Base-by-base conservation (phyloP, 768 basidiomycete genomes). In the Panus rudis region DNA sequence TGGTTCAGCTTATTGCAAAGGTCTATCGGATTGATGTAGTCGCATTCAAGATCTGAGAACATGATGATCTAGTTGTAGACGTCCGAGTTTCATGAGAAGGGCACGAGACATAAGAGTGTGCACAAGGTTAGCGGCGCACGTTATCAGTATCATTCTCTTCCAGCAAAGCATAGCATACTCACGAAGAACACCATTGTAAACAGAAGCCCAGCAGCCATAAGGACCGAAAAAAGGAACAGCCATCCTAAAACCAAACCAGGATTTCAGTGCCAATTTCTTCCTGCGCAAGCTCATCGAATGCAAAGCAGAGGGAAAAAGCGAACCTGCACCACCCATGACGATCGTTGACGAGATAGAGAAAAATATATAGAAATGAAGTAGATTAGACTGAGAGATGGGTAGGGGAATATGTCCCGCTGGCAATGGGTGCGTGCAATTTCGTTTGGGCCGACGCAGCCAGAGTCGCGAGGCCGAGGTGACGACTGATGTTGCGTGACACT, bases 121-220 rank as follows among this genome's bases (percentile, higher is more conserved):
- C 24, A 16, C n/a, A 32, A 37, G 13, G 23, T 37, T 19, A 21
- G 38, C 4, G 16, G 4, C 26, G 31, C 23, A 30, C 10, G 10
- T 30, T 30, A 30, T 30, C 10, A 30, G 28, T n/a, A 30, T 30
- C 10, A n/a, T n/a, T 30, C 10, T 38, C 21, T 20, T 11, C 32
- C 14, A 13, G 19, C 33, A 35, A 14, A 21, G 11, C 14, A 47
- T n/a, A 13, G 25, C 26, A 14, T 7, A 84, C 91, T 66, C 57
- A 97, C 94, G 67, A 96, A 99, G 75, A 98, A 99, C 62, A 99
- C 96, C 86, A 92, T 92, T 54, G 92, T 96, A 72, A 99, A 99
- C 47, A 99, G 71, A 47, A 98, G 73, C 25, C 84, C 92, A 16
- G 93, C 94, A 53, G 92, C 86, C 80, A 91, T 81, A 42, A 98